phyloP scores from a whole-genome alignment of 2,329 filamentous ascomycete genomes.

The Elsinoe batatas region DNA sequence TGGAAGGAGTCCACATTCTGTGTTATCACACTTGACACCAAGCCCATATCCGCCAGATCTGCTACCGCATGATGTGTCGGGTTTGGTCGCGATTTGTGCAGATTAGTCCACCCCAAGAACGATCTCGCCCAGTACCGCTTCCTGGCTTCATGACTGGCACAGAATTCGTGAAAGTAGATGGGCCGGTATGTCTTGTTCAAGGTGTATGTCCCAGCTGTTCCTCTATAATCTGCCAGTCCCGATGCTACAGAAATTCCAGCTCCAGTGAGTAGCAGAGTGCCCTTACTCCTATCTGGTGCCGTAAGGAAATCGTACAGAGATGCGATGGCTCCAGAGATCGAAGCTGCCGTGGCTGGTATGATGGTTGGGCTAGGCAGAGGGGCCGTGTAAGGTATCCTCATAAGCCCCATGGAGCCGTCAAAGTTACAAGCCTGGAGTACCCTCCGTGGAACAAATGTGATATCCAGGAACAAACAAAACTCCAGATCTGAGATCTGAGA shows the following conservation, averaged over 20 bases:
- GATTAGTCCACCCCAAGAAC: constrained; percentile 82
- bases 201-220: constrained; percentile 80
- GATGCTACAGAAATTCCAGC: constrained; percentile 91
- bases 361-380: constrained; percentile 66
- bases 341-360: constrained; percentile 61
- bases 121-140: constrained; percentile 95
- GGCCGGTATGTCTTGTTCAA: constrained; percentile 83
- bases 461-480: neutral
- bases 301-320: constrained; percentile 70
- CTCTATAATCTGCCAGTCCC: constrained; percentile 86
- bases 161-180: constrained; percentile 88
- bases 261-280: constrained; percentile 62
- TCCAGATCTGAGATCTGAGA: constrained; percentile 8
- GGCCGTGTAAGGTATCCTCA: constrained; percentile 86
- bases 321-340: constrained; percentile 61
- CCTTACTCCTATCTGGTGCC: constrained; percentile 37
- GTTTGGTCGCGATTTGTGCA: constrained; percentile 73
- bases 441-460: neutral
- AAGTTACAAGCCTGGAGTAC: neutral
- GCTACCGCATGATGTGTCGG: constrained; percentile 66
- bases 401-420: constrained; percentile 35
- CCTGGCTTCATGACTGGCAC: constrained; percentile 67
- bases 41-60: constrained; percentile 59
- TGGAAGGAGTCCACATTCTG: constrained; percentile 99
- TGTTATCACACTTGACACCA: constrained; percentile 70